phyloP scores from a whole-genome alignment of 306 rosid genomes.

The Elaeagnus macrophylla region DNA sequence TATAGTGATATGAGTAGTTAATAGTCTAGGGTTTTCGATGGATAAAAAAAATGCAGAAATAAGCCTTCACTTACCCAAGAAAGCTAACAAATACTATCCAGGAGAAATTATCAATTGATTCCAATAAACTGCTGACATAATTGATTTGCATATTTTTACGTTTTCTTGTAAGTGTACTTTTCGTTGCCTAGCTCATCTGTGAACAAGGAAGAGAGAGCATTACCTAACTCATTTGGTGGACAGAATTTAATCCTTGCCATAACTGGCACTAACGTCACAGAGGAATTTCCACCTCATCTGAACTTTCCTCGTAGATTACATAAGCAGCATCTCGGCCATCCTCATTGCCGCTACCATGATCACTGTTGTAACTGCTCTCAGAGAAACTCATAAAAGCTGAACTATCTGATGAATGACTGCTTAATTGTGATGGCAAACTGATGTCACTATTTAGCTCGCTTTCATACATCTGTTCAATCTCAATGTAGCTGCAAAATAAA shows the following conservation, averaged over 20 bases:
- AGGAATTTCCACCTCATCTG: conserved; percentile 70
- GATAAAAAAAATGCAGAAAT: no score
- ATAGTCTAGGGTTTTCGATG: no score
- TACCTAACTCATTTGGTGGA: conserved; percentile 41
- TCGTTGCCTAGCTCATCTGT: no score
- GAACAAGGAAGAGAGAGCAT: background rate
- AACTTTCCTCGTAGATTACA: conserved; percentile 66
- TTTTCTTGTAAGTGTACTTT: no score
- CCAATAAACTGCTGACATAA: no score
- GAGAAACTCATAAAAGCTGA: conserved; percentile 70
- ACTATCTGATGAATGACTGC: conserved; percentile 65
- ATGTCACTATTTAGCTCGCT: conserved; percentile 56
- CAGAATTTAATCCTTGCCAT: conserved; percentile 27
- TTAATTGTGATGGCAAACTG: conserved; percentile 61
- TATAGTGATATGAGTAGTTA: no score
- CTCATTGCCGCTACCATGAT: conserved; percentile 94
- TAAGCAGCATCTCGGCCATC: conserved; percentile 58
- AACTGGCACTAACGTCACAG: conserved; percentile 25
- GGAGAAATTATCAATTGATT: no score
- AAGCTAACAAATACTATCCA: no score
- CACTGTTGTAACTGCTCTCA: conserved; percentile 86
- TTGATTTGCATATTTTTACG: no score
- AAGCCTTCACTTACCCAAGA: no score
- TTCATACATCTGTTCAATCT: conserved; percentile 53
- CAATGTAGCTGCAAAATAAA: conserved; percentile 60